phyloP scores from a whole-genome alignment of 169 alveolate genomes.

The Toxoplasma gondii region DNA sequence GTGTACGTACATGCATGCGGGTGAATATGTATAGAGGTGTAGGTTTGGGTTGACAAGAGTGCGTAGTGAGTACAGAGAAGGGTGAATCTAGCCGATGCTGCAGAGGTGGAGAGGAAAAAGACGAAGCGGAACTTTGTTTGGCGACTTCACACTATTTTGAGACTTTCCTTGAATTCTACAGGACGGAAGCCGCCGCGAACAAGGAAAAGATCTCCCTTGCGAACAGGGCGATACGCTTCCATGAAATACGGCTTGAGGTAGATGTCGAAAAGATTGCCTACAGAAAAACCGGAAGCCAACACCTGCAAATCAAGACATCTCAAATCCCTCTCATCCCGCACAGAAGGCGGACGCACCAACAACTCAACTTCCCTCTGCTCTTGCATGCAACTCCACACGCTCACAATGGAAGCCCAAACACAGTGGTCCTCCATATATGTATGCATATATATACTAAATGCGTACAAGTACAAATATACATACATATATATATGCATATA shows the following conservation, averaged over 20 bases:
- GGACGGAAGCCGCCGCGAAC: constrained; percentile 99
- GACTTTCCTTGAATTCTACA: constrained; percentile 95
- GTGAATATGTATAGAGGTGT: not conserved
- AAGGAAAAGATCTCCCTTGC: constrained; percentile 98
- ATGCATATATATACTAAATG: not conserved
- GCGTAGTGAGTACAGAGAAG: not conserved
- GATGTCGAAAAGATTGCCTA: constrained; percentile 96
- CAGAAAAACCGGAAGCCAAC: not conserved
- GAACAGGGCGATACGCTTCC: constrained; percentile 99
- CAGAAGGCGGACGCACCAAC: not conserved
- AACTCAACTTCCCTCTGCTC: not conserved
- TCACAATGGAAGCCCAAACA: no score
- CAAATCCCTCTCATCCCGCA: not conserved
- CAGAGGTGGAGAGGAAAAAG: no score
- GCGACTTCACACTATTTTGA: not conserved
- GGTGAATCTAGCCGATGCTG: not conserved
- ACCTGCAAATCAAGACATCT: not conserved
- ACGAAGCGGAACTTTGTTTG: no score
- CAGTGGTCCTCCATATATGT: not conserved
- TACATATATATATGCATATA: not conserved
- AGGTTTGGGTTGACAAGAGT: not conserved
- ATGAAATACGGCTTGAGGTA: constrained; percentile 98
- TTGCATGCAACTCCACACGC: no score
- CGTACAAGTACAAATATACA: no score
- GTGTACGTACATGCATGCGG: not conserved